These are phyloP conservation scores for Gymnopilus junonius DNA, from an alignment of 768 basidiomycete genomes.

Conservation along the genomic window DNA sequence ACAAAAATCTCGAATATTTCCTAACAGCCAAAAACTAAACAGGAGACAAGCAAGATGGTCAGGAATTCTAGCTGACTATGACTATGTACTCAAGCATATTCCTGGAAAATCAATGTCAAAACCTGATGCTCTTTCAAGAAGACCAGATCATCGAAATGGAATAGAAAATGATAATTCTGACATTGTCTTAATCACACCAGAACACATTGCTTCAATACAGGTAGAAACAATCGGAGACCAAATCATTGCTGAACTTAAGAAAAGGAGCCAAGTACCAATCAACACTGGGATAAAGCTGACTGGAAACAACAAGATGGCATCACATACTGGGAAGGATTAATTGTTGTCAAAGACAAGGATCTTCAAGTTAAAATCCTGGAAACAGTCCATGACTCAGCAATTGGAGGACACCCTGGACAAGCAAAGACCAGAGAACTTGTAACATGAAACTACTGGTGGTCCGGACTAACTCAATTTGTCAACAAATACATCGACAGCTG, in stretches of 20 bases:
- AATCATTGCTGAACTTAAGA: background rate
- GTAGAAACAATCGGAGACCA: background rate
- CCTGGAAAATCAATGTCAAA: constrained; percentile 30
- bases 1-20: constrained; percentile 50
- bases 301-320: constrained; percentile 7
- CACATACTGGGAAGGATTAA: constrained; percentile 28
- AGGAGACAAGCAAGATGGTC: constrained; percentile 49
- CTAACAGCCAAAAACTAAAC: constrained; percentile 39
- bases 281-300: background rate
- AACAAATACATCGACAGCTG: constrained; percentile 31
- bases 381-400: constrained; percentile 20
- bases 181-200: constrained; percentile 13
- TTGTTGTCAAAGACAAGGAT: constrained; percentile 19
- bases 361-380: constrained; percentile 8
- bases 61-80: constrained; percentile 34
- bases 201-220: background rate
- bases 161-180: constrained; percentile 23
- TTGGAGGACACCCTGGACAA: constrained; percentile 37
- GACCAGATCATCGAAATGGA: constrained; percentile 26
- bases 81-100: constrained; percentile 35
- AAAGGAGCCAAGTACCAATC: background rate
- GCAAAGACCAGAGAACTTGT: constrained; percentile 34
- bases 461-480: constrained; percentile 19
- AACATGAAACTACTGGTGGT: constrained; percentile 31
- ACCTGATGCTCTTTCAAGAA: constrained; percentile 29